These are phyloP conservation scores for Ceratocystis harringtonii DNA, from an alignment of 2,329 filamentous ascomycete genomes.

Conservation along the genomic window DNA sequence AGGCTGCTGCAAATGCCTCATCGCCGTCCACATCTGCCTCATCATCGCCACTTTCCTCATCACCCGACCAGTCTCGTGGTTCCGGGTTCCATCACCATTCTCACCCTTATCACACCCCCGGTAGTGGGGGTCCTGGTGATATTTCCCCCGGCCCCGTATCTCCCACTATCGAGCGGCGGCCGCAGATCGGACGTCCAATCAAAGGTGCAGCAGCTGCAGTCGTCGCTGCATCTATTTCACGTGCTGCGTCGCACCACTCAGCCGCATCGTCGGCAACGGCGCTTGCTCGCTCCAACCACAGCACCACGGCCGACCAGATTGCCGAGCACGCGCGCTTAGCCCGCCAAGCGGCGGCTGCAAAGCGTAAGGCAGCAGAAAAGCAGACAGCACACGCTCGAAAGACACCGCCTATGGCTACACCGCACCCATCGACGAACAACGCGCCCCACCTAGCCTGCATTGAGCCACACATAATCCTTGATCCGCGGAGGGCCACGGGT, in stretches of 20 bases:
- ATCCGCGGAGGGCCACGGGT: constrained; percentile 63
- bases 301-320: constrained; percentile 38
- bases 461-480: constrained; percentile 54
- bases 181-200: constrained; percentile 17
- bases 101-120: constrained; percentile 13
- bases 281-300: constrained; percentile 19
- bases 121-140: not conserved
- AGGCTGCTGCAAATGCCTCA: constrained; percentile 18
- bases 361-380: constrained; percentile 40
- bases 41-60: not conserved
- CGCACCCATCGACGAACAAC: constrained; percentile 41
- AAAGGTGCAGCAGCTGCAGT: constrained; percentile 19
- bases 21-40: constrained; percentile 15
- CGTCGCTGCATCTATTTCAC: constrained; percentile 13
- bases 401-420: constrained; percentile 33
- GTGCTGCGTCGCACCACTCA: constrained; percentile 5
- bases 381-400: constrained; percentile 41
- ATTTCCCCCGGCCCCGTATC: constrained; percentile 11
- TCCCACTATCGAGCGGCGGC: constrained; percentile 7
- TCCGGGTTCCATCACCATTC: not conserved
- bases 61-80: not conserved
- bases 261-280: constrained; percentile 14
- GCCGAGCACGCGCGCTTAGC: constrained; percentile 47
- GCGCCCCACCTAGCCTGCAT: constrained; percentile 42
- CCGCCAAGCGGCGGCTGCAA: constrained; percentile 40